These are phyloP conservation scores for Oemleria cerasiformis DNA, from an alignment of 306 rosid species.

Conservation along the genomic window DNA sequence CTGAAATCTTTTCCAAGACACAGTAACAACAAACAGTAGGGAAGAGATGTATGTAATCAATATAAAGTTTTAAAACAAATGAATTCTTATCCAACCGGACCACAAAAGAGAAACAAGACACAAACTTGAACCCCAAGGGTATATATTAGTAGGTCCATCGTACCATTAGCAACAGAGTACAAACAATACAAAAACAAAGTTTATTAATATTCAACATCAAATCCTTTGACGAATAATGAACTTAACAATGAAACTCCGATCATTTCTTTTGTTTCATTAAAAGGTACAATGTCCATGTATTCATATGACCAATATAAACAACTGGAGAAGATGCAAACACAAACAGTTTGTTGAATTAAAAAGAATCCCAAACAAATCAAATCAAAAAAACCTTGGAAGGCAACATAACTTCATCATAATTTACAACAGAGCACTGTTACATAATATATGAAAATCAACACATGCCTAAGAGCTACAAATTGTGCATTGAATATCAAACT, in stretches of 20 bases:
- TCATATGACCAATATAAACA: background rate
- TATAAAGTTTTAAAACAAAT: background rate
- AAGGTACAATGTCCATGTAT: too few species aligned
- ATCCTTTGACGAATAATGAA: background rate
- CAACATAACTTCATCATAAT: background rate
- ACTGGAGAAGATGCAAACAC: background rate
- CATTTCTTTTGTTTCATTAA: background rate
- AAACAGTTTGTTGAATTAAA: background rate
- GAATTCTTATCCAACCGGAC: background rate
- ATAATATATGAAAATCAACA: background rate
- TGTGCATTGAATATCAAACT: background rate
- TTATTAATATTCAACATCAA: background rate
- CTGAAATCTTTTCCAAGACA: background rate
- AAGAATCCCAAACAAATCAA: background rate
- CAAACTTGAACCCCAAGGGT: background rate
- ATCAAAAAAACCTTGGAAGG: background rate
- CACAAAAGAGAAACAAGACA: background rate
- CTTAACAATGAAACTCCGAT: background rate
- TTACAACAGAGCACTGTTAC: background rate
- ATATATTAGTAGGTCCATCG: background rate
- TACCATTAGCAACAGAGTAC: background rate
- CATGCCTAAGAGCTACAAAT: background rate
- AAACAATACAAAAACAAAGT: background rate
- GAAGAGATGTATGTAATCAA: constrained; percentile 10
- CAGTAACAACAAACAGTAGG: background rate